phyloP scores from a whole-genome alignment of 371 early-diverging fungal species.

The Encephalitozoon romaleae region DNA sequence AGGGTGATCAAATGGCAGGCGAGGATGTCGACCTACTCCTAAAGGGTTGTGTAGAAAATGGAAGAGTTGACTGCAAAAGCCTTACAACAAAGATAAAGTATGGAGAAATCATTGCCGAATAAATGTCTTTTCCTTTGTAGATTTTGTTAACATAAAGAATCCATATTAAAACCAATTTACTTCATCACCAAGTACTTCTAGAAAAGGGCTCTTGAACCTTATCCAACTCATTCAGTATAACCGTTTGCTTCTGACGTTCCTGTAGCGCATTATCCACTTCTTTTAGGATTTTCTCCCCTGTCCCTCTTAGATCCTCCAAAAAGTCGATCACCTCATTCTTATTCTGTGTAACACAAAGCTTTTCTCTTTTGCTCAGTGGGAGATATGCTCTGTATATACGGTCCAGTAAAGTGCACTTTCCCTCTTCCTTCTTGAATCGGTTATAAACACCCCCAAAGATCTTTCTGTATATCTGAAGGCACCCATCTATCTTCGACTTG shows the following conservation, averaged over 20 bases:
- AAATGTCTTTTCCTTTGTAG: background rate
- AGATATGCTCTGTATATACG: slow-evolving; percentile 14
- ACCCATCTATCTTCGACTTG: slow-evolving; percentile 11
- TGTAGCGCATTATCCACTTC: slow-evolving; percentile 13
- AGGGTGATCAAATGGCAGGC: slow-evolving; percentile 73
- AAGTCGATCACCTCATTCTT: slow-evolving; percentile 12
- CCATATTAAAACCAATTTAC: background rate
- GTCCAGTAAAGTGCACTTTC: slow-evolving; percentile 13
- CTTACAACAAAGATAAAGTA: slow-evolving; percentile 46
- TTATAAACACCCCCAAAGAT: slow-evolving; percentile 23
- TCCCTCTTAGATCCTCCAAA: slow-evolving; percentile 5
- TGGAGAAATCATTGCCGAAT: slow-evolving; percentile 47
- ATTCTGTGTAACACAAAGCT: slow-evolving; percentile 3
- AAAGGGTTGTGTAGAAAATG: slow-evolving; percentile 38
- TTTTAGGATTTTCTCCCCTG: slow-evolving; percentile 2
- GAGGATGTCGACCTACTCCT: slow-evolving; percentile 66
- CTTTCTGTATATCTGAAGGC: slow-evolving; percentile 17
- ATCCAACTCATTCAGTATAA: slow-evolving; percentile 21
- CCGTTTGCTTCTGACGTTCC: slow-evolving; percentile 21
- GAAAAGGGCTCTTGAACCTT: background rate
- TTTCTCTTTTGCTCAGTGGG: background rate
- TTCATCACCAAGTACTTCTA: background rate
- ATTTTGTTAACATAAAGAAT: background rate
- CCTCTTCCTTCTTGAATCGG: slow-evolving; percentile 8
- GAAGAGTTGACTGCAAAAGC: slow-evolving; percentile 21